Evolutionary conservation across 768 basidiomycete species (phyloP), one percentile per base, ranked within the genome.

Genomic region (Lactarius evosmus): DNA sequence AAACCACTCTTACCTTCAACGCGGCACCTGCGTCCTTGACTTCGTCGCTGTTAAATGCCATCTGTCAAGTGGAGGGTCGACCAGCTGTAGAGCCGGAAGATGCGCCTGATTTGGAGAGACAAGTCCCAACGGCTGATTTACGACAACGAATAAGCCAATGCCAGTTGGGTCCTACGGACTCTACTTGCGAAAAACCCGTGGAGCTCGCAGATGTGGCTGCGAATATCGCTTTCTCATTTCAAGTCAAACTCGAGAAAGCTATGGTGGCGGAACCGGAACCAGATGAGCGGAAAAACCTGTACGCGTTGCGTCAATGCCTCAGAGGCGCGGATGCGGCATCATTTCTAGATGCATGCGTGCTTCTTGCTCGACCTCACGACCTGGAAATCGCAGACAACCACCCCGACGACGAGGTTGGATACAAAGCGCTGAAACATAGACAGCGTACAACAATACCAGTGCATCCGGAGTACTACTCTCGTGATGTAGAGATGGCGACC

Each of bases 1-100:
- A 97, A 73, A 79, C 78, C 0, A 82, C 83, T 29, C 79, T 95
- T 56, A 72, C 74, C 19, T 96, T 96, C 73, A 68, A 78, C 59
- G 80, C 69, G 2, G 70, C 71, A 55, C 67, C 73, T 9, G 30
- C 55, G 0, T 51, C 69, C 1, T 30, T 74, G 1, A 72, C 71
- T 19, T 32, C 55, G 11, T 70, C 71, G 7, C 69, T 71, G 41
- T 57, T 71, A 14, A 65, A 62, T 19, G 66, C 56, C 1, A 49
- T 73, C 38, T 63, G 62, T 62, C 46, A 65, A 12, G 46, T 53
- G 25, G 72, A 72, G 52, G 56, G 58, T 19, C 65, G 58, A 7
- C 46, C 54, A 52, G 32, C 55, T 14, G 9, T 65, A 4, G 58
- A 66, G 32, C 34, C 4, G 50, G 34, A 54, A 58, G 55, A 61